Percentiles rank a stretch among this genome's conserved stretches.
phyloP scores from a whole-genome alignment of 129 eudicot genomes.

The Cynara cardunculus region DNA sequence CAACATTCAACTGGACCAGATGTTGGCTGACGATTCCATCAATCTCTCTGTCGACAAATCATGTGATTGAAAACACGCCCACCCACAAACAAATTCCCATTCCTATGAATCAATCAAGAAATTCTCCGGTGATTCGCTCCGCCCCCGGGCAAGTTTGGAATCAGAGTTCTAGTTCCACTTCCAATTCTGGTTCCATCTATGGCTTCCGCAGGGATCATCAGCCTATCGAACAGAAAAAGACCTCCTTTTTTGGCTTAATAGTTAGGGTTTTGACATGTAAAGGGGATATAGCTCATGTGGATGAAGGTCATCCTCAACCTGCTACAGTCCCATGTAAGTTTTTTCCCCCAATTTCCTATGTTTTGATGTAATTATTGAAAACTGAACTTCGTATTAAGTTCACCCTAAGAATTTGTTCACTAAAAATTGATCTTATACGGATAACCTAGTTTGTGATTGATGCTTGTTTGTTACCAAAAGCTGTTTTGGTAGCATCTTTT shows the following conservation, averaged over 20 bases:
- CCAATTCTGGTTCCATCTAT: slow-evolving; percentile 16
- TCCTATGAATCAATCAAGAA: slow-evolving; percentile 47
- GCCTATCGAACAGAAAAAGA: slow-evolving; percentile 9
- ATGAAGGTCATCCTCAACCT: slow-evolving; percentile 6
- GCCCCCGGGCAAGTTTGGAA: slow-evolving; percentile 36
- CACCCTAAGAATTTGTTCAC: not conserved
- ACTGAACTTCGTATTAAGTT: not conserved
- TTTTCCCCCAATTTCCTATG: not conserved
- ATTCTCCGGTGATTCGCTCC: slow-evolving; percentile 34
- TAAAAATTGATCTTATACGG: not conserved
- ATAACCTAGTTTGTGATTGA: not conserved
- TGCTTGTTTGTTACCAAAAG: not conserved
- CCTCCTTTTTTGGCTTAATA: slow-evolving; percentile 12
- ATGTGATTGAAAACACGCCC: not conserved
- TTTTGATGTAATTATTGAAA: not conserved
- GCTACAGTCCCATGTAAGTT: slow-evolving; percentile 25
- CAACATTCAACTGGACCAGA: slow-evolving; percentile 8
- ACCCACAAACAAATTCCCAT: slow-evolving; percentile 4
- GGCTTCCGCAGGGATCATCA: not conserved
- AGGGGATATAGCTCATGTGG: slow-evolving; percentile 1
- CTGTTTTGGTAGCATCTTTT: not conserved
- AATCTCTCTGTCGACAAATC: not conserved
- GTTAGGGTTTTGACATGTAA: slow-evolving; percentile 29
- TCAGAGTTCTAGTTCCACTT: slow-evolving; percentile 28
- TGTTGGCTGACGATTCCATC: slow-evolving; percentile 2